Percentiles rank a stretch among this genome's conserved stretches.
Evolutionary conservation across 164 flowering plant genomes (phyloP).

Genomic region (Brasenia schreberi): DNA sequence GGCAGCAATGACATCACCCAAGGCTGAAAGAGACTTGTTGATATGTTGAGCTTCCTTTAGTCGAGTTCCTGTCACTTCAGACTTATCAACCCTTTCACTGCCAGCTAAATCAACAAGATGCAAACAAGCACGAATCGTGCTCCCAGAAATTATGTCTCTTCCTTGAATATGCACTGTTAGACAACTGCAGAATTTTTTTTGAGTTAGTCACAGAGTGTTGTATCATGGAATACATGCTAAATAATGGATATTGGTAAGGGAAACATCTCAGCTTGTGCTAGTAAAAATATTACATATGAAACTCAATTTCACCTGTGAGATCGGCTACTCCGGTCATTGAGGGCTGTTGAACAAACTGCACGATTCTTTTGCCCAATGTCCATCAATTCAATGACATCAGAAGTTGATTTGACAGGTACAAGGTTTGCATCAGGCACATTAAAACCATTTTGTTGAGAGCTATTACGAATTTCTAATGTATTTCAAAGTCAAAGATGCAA

Average conservation of each 20-base stretch:
- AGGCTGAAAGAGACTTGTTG: slow-evolving; percentile 79
- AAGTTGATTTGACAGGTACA: slow-evolving; percentile 77
- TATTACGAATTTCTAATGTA: slow-evolving; percentile 94
- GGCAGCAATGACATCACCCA: slow-evolving; percentile 88
- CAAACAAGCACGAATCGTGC: slow-evolving; percentile 62
- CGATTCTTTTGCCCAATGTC: slow-evolving; percentile 83
- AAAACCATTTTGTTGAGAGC: slow-evolving; percentile 68
- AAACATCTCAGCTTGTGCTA: no score
- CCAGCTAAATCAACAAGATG: slow-evolving; percentile 92
- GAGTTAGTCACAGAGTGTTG: not conserved
- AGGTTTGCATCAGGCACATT: slow-evolving; percentile 93
- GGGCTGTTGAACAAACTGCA: slow-evolving; percentile 90
- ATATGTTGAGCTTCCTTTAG: slow-evolving; percentile 93
- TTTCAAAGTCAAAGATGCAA: slow-evolving; percentile 33
- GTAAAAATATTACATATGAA: not conserved
- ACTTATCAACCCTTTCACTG: slow-evolving; percentile 84
- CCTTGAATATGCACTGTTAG: slow-evolving; percentile 62
- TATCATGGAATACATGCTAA: no score
- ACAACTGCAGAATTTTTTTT: slow-evolving; percentile 35
- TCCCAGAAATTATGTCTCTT: slow-evolving; percentile 53
- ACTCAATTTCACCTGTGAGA: slow-evolving; percentile 69
- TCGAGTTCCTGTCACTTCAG: slow-evolving; percentile 82
- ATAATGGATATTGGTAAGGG: no score
- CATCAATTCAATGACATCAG: slow-evolving; percentile 86
- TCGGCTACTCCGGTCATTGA: slow-evolving; percentile 98